Conservation (phyloP, 441 rosid genomes). For the Populus hybrid region DNA sequence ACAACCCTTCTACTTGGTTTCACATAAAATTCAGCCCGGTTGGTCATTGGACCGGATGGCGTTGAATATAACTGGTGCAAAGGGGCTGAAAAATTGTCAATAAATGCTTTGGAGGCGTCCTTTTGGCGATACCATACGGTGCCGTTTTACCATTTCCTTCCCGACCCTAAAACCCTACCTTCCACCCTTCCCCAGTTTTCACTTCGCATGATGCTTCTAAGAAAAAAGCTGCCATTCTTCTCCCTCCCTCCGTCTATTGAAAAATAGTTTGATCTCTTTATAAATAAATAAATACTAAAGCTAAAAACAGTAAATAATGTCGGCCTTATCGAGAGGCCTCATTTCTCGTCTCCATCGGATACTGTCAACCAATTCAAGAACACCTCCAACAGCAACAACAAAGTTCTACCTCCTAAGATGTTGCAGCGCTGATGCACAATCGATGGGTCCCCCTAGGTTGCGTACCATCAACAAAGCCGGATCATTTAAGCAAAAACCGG, state of each 20-base stretch:
- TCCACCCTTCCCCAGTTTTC: too few relatives aligned
- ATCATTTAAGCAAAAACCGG: slow-evolving; percentile 57
- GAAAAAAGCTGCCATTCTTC: neutral
- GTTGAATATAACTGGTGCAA: too few relatives aligned
- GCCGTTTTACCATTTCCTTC: too few relatives aligned
- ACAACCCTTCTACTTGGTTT: too few relatives aligned
- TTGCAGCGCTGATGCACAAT: slow-evolving; percentile 37
- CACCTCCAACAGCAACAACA: slow-evolving; percentile 14
- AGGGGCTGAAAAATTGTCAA: too few relatives aligned
- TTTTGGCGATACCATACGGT: too few relatives aligned
- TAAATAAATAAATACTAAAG: too few relatives aligned
- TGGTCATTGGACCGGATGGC: too few relatives aligned
- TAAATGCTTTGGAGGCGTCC: too few relatives aligned
- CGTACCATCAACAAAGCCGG: slow-evolving; percentile 26
- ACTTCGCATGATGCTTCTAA: too few relatives aligned
- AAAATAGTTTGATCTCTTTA: neutral
- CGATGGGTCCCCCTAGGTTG: slow-evolving; percentile 37
- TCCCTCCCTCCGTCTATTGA: neutral
- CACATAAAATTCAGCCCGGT: too few relatives aligned
- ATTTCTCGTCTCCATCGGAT: slow-evolving; percentile 52
- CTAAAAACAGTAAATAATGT: slow-evolving; percentile 30
- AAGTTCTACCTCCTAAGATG: slow-evolving; percentile 27
- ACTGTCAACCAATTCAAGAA: slow-evolving; percentile 20
- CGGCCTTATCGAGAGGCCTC: slow-evolving; percentile 70
- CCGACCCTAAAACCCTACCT: too few relatives aligned